These are phyloP conservation scores for Blumeria graminis DNA, from an alignment of 2,329 filamentous ascomycete genomes.

Conservation along the genomic window DNA sequence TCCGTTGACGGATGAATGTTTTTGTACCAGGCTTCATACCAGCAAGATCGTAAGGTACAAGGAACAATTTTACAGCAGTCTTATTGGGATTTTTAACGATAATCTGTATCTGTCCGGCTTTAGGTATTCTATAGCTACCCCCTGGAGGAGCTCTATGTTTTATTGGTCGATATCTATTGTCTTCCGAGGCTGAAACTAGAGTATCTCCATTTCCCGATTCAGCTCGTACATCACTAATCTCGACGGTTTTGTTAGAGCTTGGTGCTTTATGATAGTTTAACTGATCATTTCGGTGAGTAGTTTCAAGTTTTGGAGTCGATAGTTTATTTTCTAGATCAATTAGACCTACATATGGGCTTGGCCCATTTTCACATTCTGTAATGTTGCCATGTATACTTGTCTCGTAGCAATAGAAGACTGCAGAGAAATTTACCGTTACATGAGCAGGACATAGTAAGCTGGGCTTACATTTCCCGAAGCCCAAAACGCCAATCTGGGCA, in stretches of 20 bases:
- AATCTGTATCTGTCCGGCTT: conserved; percentile 84
- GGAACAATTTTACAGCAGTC: conserved; percentile 85
- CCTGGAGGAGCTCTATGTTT: conserved; percentile 50
- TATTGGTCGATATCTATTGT: conserved; percentile 22
- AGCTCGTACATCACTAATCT: neutral
- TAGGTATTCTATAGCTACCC: conserved; percentile 80
- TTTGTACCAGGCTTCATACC: conserved; percentile 90
- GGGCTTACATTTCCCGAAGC: conserved; percentile 68
- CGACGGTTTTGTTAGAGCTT: neutral
- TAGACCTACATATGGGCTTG: conserved; percentile 85
- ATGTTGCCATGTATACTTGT: conserved; percentile 33
- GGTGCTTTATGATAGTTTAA: neutral
- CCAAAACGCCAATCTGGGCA: conserved; percentile 84
- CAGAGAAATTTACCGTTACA: conserved; percentile 73
- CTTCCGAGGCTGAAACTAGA: conserved; percentile 11
- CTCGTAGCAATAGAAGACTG: conserved; percentile 86
- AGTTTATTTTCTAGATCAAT: conserved; percentile 65
- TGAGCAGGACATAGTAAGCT: conserved; percentile 71
- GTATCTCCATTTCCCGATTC: conserved; percentile 5
- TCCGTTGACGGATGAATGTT: conserved; percentile 85
- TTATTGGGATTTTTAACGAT: conserved; percentile 98
- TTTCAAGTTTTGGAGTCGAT: conserved; percentile 17
- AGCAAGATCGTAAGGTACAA: conserved; percentile 74
- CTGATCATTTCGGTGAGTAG: neutral
- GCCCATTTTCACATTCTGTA: conserved; percentile 52